Evolutionary conservation across 345 rosid species (phyloP), one percentile per base, ranked within the genome.

Genomic region (Eucalyptus polyanthemos): DNA sequence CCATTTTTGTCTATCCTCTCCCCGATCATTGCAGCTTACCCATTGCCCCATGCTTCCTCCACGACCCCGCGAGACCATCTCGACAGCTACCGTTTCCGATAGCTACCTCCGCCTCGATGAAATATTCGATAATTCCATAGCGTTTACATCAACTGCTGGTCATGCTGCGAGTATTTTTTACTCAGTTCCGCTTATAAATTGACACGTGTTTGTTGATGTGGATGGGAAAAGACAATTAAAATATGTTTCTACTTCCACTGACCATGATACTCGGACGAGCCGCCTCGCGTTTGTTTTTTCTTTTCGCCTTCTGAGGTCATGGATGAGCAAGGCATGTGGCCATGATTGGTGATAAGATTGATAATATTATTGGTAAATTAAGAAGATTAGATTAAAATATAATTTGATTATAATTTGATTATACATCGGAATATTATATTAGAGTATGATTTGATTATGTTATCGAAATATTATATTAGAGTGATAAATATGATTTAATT

Each of bases 351-450:
- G 19, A 14, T 50, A 50, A 50, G 53, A 50, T 50, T 50, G 51
- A 50, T 50, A 49, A 49, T 13, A 49, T 49, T 49, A 49, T 49
- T 49, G 15, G 14, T 13, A 49, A 13, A 49, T 2, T 1, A 50
- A 3, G 6, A 14, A 15, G 1, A 50, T 50, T 50, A 50, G 0
- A 50, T 50, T 50, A 50, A 5, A 50, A 50, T 50, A 50, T 50
- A 7, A 50, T 50, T 50, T 50, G 17, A 14, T 50, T 14, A 50
- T 50, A 6, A 50, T 50, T 50, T 50, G 3, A 50, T 50, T 50
- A 0, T 50, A 0, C 0, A 50, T 50, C 17, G 1, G 0, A 50
- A 50, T 1, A 5, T 50, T 50, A 50, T 2, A 14, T 50, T 14
- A 50, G 7, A 50, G 17, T 50, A 50, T 50, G 53, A 14, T 50